Evolutionary conservation across 2,329 filamentous ascomycete species (phyloP), one percentile per base, ranked within the genome.

Genomic region (Scedosporium aurantiacum): DNA sequence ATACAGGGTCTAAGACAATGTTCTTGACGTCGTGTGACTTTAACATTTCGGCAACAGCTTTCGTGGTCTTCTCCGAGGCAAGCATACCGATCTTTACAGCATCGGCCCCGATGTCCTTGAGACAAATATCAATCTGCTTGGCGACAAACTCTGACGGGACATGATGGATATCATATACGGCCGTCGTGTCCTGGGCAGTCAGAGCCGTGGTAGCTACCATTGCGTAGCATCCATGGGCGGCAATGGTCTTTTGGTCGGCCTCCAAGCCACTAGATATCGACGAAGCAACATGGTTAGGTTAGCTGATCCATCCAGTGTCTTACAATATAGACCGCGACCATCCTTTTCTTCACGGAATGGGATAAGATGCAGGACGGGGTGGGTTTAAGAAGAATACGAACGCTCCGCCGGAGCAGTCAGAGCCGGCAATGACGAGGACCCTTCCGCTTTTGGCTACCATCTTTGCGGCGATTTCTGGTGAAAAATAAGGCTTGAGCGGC

Each of bases 171-270:
- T 82, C 90, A 64, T 85, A 79, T 14, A 97, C 91, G 4, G 91
- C 91, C 60, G 83, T 80, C 0, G 94, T 99, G 74, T 97, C 96
- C 71, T 97, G 94, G 16, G 91, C 92, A n/a, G 94, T 99, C 70
- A 99, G 78, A 21, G 93, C 93, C 14, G 93, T 95, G 8, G 93
- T 97, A 23, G 92, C 91, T 58, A 93, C 97, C 86, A 97, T 95
- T 63, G 91, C 91, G 79, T 97, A 97, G 76, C 90, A 94, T 63
- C 88, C 87, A 82, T 97, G 91, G 18, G 90, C 90, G 54, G 91
- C 89, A 63, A 96, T 88, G 64, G 96, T 91, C 72, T 96, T 96
- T 71, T 97, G 92, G 72, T 97, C 93, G 45, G 93, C 94, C 74
- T 99, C 93, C 40, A 99, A 84, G 59, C 93, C 94, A 61, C 92